These are phyloP conservation scores for Nemania abortiva DNA, from an alignment of 2,329 filamentous ascomycete genomes.

Conservation along the genomic window DNA sequence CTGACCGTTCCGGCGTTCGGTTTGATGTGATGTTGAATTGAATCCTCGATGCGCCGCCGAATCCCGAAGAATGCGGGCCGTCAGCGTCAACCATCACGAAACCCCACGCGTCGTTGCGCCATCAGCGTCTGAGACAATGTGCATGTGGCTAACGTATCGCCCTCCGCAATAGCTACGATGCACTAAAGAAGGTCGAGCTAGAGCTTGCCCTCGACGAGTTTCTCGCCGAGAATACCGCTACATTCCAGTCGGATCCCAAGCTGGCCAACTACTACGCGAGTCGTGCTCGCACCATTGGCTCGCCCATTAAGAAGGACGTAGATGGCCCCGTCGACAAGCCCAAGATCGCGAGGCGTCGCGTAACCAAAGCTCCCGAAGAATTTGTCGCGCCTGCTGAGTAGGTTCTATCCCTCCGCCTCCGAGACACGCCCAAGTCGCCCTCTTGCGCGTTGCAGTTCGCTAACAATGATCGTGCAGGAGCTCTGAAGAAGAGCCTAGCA, in stretches of 20 bases:
- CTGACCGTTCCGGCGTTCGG: neutral
- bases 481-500: constrained; percentile 51
- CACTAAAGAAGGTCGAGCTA: constrained; percentile 82
- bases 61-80: constrained; percentile 36
- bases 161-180: constrained; percentile 68
- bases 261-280: constrained; percentile 82
- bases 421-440: neutral
- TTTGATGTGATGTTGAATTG: constrained; percentile 18
- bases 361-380: constrained; percentile 66
- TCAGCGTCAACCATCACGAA: constrained; percentile 39
- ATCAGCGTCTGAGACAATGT: constrained; percentile 37
- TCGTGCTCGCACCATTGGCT: constrained; percentile 69
- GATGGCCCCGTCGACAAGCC: constrained; percentile 45
- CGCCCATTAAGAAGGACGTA: constrained; percentile 59
- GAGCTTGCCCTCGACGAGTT: constrained; percentile 79
- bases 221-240: constrained; percentile 75
- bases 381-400: constrained; percentile 78
- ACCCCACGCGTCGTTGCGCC: constrained; percentile 42
- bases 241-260: constrained; percentile 71
- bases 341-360: constrained; percentile 49
- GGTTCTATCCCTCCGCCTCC: constrained; percentile 74
- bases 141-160: constrained; percentile 41
- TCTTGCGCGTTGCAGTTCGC: constrained; percentile 54
- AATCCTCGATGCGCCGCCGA: constrained; percentile 16
- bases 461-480: constrained; percentile 63